Evolutionary conservation across 192 early-diverging fungal species (phyloP).

Genomic region (Coemansia sp.): DNA sequence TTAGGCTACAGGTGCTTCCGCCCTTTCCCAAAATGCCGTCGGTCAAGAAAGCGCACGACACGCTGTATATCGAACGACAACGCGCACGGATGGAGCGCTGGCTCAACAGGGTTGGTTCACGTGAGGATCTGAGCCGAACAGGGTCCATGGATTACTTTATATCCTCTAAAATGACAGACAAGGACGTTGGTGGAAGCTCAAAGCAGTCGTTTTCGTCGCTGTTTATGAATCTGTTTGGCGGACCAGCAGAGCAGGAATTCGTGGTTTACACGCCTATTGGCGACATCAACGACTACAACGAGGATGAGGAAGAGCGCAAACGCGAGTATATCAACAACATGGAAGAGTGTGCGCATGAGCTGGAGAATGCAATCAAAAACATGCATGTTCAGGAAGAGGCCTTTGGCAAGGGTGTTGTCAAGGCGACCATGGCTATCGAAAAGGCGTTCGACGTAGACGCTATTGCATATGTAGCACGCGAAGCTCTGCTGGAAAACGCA

Average conservation of each 20-base stretch:
- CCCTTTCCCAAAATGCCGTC: constrained; percentile 34
- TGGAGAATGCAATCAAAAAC: constrained; percentile 26
- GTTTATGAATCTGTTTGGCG: constrained; percentile 40
- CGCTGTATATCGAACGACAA: constrained; percentile 36
- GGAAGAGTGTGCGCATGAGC: constrained; percentile 31
- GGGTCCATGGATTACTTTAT: constrained; percentile 43
- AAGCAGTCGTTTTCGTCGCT: constrained; percentile 43
- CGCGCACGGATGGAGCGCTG: constrained; percentile 49
- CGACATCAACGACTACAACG: constrained; percentile 48
- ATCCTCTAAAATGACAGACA: constrained; percentile 29
- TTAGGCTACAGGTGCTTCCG: constrained; percentile 46
- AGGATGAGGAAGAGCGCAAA: constrained; percentile 49
- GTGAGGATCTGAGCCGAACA: constrained; percentile 40
- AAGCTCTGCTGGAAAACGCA: background rate
- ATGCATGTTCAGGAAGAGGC: constrained; percentile 39
- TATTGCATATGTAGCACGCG: background rate
- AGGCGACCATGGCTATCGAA: constrained; percentile 27
- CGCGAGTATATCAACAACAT: constrained; percentile 40
- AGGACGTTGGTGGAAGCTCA: constrained; percentile 18
- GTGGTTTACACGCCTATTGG: constrained; percentile 41
- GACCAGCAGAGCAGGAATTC: constrained; percentile 26
- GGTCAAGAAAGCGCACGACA: constrained; percentile 12
- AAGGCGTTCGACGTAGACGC: constrained; percentile 27
- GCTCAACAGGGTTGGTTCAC: constrained; percentile 46
- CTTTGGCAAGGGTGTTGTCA: constrained; percentile 37